A percentile compares a stretch with the other conserved stretches of the same genome.
phyloP scores from a whole-genome alignment of 78 protist species.

The Planoprotostelium fungivorum region DNA sequence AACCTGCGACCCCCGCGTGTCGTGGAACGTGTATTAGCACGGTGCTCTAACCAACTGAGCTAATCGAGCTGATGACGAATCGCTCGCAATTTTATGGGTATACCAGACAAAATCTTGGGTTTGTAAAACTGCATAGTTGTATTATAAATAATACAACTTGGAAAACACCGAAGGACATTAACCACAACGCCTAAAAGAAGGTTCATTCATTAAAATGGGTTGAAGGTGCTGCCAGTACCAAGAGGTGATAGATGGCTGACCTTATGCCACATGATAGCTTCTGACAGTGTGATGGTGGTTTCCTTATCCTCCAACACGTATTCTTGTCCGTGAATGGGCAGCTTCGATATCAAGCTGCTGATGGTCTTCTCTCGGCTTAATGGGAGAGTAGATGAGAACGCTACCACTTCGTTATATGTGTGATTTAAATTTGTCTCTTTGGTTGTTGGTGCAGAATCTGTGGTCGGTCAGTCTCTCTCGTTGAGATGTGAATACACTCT shows the following conservation, averaged over 20 bases:
- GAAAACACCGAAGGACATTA: too few relatives aligned
- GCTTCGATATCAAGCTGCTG: background rate
- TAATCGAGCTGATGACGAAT: too few relatives aligned
- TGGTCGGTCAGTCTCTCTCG: too few relatives aligned
- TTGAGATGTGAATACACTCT: too few relatives aligned
- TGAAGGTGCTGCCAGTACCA: background rate
- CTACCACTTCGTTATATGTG: background rate
- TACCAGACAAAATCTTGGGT: too few relatives aligned
- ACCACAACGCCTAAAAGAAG: too few relatives aligned
- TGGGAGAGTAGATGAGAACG: background rate
- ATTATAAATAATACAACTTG: too few relatives aligned
- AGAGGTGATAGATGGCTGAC: background rate
- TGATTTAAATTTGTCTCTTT: background rate
- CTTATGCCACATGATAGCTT: background rate
- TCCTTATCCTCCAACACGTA: background rate
- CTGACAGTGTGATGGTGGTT: background rate
- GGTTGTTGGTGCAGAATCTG: background rate
- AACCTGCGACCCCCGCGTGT: conserved; percentile 92
- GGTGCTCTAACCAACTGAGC: too few relatives aligned
- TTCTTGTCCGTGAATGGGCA: background rate
- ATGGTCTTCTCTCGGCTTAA: background rate
- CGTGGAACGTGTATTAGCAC: too few relatives aligned
- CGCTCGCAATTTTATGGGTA: too few relatives aligned
- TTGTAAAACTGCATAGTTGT: too few relatives aligned
- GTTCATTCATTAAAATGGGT: background rate